Base-by-base conservation (phyloP, 768 basidiomycete species). In the Coprinopsis marcescibilis region DNA sequence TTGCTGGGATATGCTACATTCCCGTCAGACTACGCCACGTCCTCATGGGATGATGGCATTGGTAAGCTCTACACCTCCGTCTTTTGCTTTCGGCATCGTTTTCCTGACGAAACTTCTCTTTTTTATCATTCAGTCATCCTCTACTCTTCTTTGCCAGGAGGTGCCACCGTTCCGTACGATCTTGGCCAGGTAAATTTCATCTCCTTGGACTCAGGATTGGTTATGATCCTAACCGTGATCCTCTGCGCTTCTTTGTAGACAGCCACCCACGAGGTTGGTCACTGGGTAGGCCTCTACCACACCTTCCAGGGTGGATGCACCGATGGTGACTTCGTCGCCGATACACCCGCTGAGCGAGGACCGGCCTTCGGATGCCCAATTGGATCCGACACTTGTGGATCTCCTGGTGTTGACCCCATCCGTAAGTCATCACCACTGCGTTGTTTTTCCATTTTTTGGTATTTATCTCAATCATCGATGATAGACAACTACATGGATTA, bases 271-370 rank as follows among this genome's bases (percentile, higher is more conserved):
- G 79, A 81, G 59, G 72, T 68, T 38, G 76, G 78, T 15, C 77
- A 80, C 62, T 81, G 78, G 77, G 63, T 77, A 48, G 78, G 78
- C 23, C 66, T 79, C 23, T 78, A 69, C 61, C 77, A 79, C 63
- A 77, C 77, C 23, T 79, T 78, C 72, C 72, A 80, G 56, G 73
- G 74, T 35, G 72, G 73, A 21, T 76, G 69, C 63, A 39, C 51
- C 11, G 51, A 64, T 27, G 75, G 73, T 26, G 75, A 77, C 55
- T 49, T 42, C 20, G 73, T 78, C 46, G 52, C 55, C 12, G 74
- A 76, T 53, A 77, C 73, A 1, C 76, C 75, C 12, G 57, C 73
- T 15, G 76, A 77, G 59, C 57, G 67, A 1, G 65, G 61, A 17
- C 46, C 71, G 44, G 73, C 72, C 8, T 67, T 51, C 27, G 73